Base-by-base conservation (phyloP, 768 basidiomycete species). In the Cyathus striatus region DNA sequence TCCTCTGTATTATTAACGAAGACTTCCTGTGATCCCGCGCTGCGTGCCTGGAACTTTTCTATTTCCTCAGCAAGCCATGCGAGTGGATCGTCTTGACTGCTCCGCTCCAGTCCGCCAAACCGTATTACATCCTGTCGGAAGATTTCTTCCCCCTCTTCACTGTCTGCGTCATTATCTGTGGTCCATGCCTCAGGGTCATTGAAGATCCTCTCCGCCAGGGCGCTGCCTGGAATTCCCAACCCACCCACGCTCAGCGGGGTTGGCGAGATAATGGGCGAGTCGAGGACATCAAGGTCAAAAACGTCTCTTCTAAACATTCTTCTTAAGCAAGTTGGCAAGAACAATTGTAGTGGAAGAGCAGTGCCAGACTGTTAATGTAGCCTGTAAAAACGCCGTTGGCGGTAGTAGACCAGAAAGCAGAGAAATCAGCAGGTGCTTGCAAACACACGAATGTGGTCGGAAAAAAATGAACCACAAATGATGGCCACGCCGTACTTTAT, bases 111-210 rank as follows among this genome's bases (percentile, higher is more conserved):
- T 12, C 33, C 27, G 20, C n/a, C n/a, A 23, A 41, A 26, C 17
- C 7, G 23, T n/a, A 18, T 41, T 5, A 24, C 40, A 41, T 41
- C 40, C n/a, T 32, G 16, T 17, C 17, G n/a, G 17, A 17, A 16
- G 6, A 14, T 23, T 26, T 56, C 53, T 30, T 53, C 41, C 16
- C 54, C 60, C 39, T 53, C 52, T 5, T 56, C 52, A 9, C 63
- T 54, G 22, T 59, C 59, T n/a, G n/a, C n/a, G 2, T 52, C 61
- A 14, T 57, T 54, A 2, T 47, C 51, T 17, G 55, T 60, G 30
- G 62, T 61, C 70, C 68, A 72, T 23, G 70, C 64, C n/a, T 63
- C 45, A 3, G 70, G 70, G 44, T 68, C 68, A 38, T 69, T 69
- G 51, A 70, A 68, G 38, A 70, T 72, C 40, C 54, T 60, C 49